Conservation (phyloP, 345 rosid species). For the Adansonia digitata region DNA sequence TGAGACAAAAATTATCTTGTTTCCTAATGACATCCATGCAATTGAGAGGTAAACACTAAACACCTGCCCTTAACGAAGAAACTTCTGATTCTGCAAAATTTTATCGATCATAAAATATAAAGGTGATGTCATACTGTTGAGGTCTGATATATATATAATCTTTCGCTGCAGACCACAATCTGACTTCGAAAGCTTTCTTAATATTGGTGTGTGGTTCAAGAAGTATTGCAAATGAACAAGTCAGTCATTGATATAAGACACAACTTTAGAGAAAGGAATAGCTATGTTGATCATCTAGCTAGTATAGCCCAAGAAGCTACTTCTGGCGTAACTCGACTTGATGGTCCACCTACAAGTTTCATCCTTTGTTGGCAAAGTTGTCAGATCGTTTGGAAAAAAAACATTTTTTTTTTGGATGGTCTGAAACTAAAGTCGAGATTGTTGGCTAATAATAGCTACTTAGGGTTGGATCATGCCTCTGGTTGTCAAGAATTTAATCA, state of each 20-base stretch:
- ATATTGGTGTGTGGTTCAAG: constrained; percentile 80
- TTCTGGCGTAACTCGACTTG: too few relatives aligned
- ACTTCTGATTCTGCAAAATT: neutral
- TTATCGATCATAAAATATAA: neutral
- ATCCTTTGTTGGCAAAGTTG: too few relatives aligned
- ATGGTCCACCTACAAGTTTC: too few relatives aligned
- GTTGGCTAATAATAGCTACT: too few relatives aligned
- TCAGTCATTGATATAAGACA: too few relatives aligned
- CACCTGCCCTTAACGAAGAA: neutral
- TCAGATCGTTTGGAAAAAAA: too few relatives aligned
- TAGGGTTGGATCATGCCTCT: too few relatives aligned
- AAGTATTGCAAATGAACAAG: constrained; percentile 53
- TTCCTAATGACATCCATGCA: constrained; percentile 70
- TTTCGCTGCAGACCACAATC: constrained; percentile 69
- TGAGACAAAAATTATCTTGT: constrained; percentile 56
- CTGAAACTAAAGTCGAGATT: too few relatives aligned
- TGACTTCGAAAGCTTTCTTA: constrained; percentile 76
- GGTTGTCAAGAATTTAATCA: neutral
- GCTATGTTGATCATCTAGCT: too few relatives aligned
- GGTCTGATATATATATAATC: constrained; percentile 16
- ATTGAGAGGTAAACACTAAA: constrained; percentile 72
- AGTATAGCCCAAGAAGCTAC: too few relatives aligned
- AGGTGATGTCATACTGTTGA: neutral
- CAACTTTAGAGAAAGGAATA: too few relatives aligned
- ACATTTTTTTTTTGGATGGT: too few relatives aligned